Conservation (phyloP, 352 stramenopile genomes). For the Pythium dissimile region DNA sequence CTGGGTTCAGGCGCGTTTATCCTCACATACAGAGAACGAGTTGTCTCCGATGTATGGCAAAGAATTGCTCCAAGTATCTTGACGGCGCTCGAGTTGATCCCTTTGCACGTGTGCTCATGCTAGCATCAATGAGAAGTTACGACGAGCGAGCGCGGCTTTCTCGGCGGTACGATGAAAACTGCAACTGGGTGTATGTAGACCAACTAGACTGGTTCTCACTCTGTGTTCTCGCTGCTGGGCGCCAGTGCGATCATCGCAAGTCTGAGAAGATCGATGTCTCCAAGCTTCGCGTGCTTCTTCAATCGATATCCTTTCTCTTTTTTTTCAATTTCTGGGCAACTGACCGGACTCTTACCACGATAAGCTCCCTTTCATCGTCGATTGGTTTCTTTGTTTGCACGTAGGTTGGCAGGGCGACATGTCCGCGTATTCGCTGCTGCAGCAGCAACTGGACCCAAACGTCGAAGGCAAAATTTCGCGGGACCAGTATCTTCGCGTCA, state of each 20-base stretch:
- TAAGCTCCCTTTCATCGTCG: constrained; percentile 19
- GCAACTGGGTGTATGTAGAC: background rate
- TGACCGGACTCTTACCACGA: background rate
- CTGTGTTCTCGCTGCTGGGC: background rate
- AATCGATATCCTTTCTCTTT: constrained; percentile 52
- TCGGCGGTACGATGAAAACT: constrained; percentile 19
- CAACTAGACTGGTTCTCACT: background rate
- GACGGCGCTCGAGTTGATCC: no score
- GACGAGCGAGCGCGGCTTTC: constrained; percentile 52
- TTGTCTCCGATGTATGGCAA: constrained; percentile 18
- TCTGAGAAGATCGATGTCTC: constrained; percentile 37
- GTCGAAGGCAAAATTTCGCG: constrained; percentile 36
- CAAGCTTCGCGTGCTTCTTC: constrained; percentile 46
- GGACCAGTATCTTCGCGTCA: constrained; percentile 36
- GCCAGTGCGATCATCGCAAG: constrained; percentile 43
- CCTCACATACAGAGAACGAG: background rate
- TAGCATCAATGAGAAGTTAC: constrained; percentile 51
- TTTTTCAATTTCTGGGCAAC: background rate
- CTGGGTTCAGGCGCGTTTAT: background rate
- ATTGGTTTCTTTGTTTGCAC: background rate
- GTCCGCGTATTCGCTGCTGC: constrained; percentile 35
- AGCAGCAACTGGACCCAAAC: constrained; percentile 52
- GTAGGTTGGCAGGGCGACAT: constrained; percentile 44
- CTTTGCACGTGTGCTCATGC: background rate
- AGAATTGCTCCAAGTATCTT: no score